Percentiles rank a stretch among this genome's conserved stretches.
Conservation (phyloP, 371 early-diverging fungal species). For the Lichtheimia ramosa region DNA sequence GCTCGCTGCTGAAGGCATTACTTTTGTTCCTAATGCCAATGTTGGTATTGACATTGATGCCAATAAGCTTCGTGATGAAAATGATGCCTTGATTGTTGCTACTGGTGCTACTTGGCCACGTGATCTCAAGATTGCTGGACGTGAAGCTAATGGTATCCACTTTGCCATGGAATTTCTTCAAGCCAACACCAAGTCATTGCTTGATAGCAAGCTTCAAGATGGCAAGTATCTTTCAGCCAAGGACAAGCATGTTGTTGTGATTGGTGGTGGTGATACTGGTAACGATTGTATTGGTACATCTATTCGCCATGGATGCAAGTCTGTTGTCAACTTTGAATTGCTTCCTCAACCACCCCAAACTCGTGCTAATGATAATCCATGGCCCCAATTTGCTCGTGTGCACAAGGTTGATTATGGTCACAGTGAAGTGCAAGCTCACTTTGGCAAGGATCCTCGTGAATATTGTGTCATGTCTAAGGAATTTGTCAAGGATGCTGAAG, state of each 20-base stretch:
- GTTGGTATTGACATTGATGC: slow-evolving; percentile 85
- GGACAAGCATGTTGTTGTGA: slow-evolving; percentile 93
- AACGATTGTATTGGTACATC: slow-evolving; percentile 96
- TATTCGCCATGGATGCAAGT: slow-evolving; percentile 88
- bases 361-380: slow-evolving; percentile 90
- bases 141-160: slow-evolving; percentile 87
- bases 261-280: slow-evolving; percentile 98
- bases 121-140: slow-evolving; percentile 86
- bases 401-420: slow-evolving; percentile 97
- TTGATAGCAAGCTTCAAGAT: slow-evolving; percentile 76
- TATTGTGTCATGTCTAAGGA: slow-evolving; percentile 92
- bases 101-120: slow-evolving; percentile 98
- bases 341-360: slow-evolving; percentile 85
- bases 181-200: slow-evolving; percentile 82
- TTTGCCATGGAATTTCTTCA: slow-evolving; percentile 98
- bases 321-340: slow-evolving; percentile 94
- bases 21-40: slow-evolving; percentile 81
- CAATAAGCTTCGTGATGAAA: slow-evolving; percentile 54
- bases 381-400: slow-evolving; percentile 94
- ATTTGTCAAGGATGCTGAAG: slow-evolving; percentile 85
- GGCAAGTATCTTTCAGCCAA: slow-evolving; percentile 81
- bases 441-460: slow-evolving; percentile 93
- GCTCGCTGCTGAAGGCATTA: slow-evolving; percentile 89
- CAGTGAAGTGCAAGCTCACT: slow-evolving; percentile 82
- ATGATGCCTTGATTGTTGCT: slow-evolving; percentile 87